These are phyloP conservation scores for Shiraia sp. DNA, from an alignment of 2,329 filamentous ascomycete genomes.

Conservation along the genomic window DNA sequence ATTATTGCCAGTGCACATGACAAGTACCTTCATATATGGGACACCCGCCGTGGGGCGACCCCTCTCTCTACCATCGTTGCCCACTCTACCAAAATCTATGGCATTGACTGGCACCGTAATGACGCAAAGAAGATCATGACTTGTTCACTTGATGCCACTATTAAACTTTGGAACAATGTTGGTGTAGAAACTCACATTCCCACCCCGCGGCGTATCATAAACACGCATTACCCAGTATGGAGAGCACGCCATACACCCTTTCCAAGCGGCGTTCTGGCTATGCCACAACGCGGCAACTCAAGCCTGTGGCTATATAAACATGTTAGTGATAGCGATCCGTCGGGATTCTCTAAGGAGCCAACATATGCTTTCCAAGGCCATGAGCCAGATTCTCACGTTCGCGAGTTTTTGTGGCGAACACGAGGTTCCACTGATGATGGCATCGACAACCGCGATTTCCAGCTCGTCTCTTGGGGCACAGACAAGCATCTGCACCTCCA, in stretches of 20 bases:
- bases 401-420: slow-evolving; percentile 88
- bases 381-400: slow-evolving; percentile 64
- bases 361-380: slow-evolving; percentile 58
- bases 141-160: slow-evolving; percentile 87
- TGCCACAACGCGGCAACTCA: slow-evolving; percentile 88
- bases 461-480: slow-evolving; percentile 89
- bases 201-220: slow-evolving; percentile 64
- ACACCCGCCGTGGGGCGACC: slow-evolving; percentile 75
- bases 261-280: slow-evolving; percentile 80
- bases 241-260: slow-evolving; percentile 90
- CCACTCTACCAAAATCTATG: slow-evolving; percentile 92
- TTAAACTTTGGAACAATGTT: slow-evolving; percentile 89
- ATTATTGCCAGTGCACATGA: slow-evolving; percentile 91
- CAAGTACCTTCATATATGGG: slow-evolving; percentile 85
- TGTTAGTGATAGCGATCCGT: slow-evolving; percentile 46
- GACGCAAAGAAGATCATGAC: slow-evolving; percentile 74
- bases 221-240: slow-evolving; percentile 86
- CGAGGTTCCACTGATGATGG: slow-evolving; percentile 68
- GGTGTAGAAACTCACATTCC: slow-evolving; percentile 54
- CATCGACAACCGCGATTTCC: slow-evolving; percentile 85
- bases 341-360: slow-evolving; percentile 34
- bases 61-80: slow-evolving; percentile 84
- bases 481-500: slow-evolving; percentile 83
- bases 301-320: slow-evolving; percentile 84
- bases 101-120: slow-evolving; percentile 89